These are phyloP conservation scores for Helianthus tuberosus DNA, from an alignment of 129 eudicot species.

Conservation along the genomic window DNA sequence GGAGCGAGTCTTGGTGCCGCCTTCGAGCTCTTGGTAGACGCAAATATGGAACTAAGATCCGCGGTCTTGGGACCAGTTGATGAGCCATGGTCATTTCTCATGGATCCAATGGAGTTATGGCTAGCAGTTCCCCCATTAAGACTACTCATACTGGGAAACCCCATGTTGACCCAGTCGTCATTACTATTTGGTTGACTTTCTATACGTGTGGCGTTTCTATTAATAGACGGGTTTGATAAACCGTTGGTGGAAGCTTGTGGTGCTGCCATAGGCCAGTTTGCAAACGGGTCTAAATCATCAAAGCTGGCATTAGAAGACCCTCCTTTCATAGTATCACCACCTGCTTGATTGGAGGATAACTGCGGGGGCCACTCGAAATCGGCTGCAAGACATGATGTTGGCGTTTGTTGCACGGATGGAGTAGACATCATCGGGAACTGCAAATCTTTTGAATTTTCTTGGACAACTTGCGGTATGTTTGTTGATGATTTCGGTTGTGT, in stretches of 20 bases:
- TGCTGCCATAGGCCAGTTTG: slow-evolving; percentile 74
- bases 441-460: slow-evolving; percentile 29
- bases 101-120: slow-evolving; percentile 48
- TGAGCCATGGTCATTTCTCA: slow-evolving; percentile 54
- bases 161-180: slow-evolving; percentile 51
- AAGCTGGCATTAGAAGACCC: slow-evolving; percentile 51
- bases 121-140: slow-evolving; percentile 37
- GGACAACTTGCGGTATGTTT: slow-evolving; percentile 35
- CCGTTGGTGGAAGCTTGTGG: slow-evolving; percentile 48
- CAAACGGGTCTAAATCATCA: slow-evolving; percentile 92
- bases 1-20: slow-evolving; percentile 82
- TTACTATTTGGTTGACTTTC: slow-evolving; percentile 37
- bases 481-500: slow-evolving; percentile 39
- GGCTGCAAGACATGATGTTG: slow-evolving; percentile 65
- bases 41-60: slow-evolving; percentile 75
- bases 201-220: slow-evolving; percentile 21
- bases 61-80: slow-evolving; percentile 52
- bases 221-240: not conserved
- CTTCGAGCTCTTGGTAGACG: slow-evolving; percentile 45
- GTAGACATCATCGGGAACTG: slow-evolving; percentile 46
- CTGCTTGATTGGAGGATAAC: slow-evolving; percentile 43
- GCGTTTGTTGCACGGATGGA: slow-evolving; percentile 48
- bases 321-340: slow-evolving; percentile 34
- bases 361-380: slow-evolving; percentile 93
- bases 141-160: slow-evolving; percentile 26